Conservation (phyloP, 1,139 yeast genomes). For the Kodamaea derodonti region DNA sequence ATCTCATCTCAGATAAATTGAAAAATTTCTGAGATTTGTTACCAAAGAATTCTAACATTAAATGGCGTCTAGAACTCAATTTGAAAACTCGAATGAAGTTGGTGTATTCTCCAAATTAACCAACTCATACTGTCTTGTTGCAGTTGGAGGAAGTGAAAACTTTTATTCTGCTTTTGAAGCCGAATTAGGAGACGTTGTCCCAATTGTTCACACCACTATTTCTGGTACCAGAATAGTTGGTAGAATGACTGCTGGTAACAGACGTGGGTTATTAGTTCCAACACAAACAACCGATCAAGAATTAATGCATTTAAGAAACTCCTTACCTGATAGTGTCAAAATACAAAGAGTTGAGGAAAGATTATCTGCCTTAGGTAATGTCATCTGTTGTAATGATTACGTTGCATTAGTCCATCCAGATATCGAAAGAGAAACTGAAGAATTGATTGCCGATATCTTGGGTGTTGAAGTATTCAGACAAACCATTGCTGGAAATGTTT, state of each 20-base stretch:
- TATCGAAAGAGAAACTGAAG: constrained; percentile 98
- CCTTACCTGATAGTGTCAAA: constrained; percentile 93
- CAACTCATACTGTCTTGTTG: constrained; percentile 92
- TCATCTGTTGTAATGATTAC: constrained; percentile 97
- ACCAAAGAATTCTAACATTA: background rate
- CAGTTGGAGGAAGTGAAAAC: constrained; percentile 97
- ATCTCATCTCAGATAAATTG: background rate
- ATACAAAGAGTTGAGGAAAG: constrained; percentile 98
- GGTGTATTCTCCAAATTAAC: constrained; percentile 97
- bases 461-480: constrained; percentile 99
- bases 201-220: constrained; percentile 94
- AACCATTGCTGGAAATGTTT: constrained; percentile 96
- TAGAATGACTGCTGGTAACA: constrained; percentile 97
- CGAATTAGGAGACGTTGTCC: constrained; percentile 92
- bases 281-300: constrained; percentile 99
- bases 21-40: background rate
- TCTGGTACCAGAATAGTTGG: constrained; percentile 98
- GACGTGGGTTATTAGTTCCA: constrained; percentile 95
- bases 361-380: constrained; percentile 93
- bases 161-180: constrained; percentile 98
- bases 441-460: constrained; percentile 94
- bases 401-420: constrained; percentile 99
- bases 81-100: constrained; percentile 97
- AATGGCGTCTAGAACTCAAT: constrained; percentile 58
- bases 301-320: constrained; percentile 93